Conservation (phyloP, 352 stramenopile species). For the Phytopythium oedochilum region DNA sequence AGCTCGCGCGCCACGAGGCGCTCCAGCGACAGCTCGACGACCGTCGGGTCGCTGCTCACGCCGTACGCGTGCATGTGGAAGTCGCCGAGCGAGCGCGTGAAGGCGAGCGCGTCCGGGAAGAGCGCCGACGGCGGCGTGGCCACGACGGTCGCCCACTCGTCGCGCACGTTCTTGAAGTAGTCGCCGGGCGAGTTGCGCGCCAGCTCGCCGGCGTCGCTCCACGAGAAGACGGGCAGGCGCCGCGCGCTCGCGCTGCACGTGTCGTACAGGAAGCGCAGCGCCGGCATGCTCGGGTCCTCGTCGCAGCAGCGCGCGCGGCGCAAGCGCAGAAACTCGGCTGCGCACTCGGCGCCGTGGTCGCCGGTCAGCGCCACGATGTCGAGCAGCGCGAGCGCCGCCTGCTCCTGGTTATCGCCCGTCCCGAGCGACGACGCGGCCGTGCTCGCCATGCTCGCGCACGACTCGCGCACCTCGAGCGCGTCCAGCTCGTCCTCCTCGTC, state of each 20-base stretch:
- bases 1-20: conserved; percentile 17
- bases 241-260: conserved; percentile 21
- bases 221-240: conserved; percentile 34
- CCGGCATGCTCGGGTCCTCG: conserved; percentile 27
- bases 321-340: conserved; percentile 69
- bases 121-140: conserved; percentile 52
- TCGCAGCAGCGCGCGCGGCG: conserved; percentile 27
- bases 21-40: conserved; percentile 49
- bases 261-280: conserved; percentile 88
- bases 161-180: conserved; percentile 91
- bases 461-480: conserved; percentile 12
- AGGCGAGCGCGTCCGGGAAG: conserved; percentile 82
- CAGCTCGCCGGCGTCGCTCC: conserved; percentile 27
- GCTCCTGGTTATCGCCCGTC: conserved; percentile 7
- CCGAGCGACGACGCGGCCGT: neutral
- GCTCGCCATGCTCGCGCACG: conserved; percentile 4
- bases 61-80: conserved; percentile 88
- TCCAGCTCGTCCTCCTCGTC: conserved; percentile 4
- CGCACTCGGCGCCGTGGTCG: conserved; percentile 78
- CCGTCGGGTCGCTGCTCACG: conserved; percentile 57
- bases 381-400: conserved; percentile 2
- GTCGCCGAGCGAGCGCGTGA: conserved; percentile 85
- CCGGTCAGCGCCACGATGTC: conserved; percentile 62
- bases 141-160: conserved; percentile 88
- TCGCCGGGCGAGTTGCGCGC: conserved; percentile 34